Conservation (phyloP, 169 alveolate species). For the Plasmodium adleri region DNA sequence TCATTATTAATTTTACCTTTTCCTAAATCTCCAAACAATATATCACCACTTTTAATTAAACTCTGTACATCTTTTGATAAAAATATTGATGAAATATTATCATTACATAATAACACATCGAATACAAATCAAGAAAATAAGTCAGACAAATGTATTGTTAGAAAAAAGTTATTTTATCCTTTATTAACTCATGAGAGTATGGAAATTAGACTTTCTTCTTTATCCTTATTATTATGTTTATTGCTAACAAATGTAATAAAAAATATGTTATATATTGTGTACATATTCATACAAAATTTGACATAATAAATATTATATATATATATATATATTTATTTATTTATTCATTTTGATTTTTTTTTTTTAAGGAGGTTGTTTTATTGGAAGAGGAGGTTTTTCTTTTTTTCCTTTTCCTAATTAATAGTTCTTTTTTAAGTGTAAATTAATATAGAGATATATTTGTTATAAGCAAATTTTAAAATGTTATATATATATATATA, state of each 20-base stretch:
- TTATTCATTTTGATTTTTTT: neutral
- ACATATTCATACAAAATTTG: neutral
- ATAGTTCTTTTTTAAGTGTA: conserved; percentile 66
- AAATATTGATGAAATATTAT: conserved; percentile 52
- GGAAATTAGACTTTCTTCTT: conserved; percentile 46
- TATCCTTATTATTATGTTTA: conserved; percentile 48
- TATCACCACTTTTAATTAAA: conserved; percentile 33
- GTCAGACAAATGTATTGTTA: conserved; percentile 46
- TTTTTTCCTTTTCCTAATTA: conserved; percentile 53
- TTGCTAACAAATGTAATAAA: conserved; percentile 64
- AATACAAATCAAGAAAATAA: neutral
- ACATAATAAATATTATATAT: neutral
- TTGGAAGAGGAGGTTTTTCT: conserved; percentile 44
- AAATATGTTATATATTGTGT: too few species aligned
- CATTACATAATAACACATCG: conserved; percentile 14
- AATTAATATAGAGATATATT: conserved; percentile 1
- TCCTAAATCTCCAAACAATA: conserved; percentile 25
- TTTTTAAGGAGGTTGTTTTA: conserved; percentile 37
- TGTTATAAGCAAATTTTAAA: neutral
- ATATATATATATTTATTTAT: neutral
- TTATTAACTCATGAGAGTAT: conserved; percentile 19
- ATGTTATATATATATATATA: neutral
- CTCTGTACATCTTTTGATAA: conserved; percentile 64
- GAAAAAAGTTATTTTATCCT: conserved; percentile 51
- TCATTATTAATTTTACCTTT: conserved; percentile 67